A percentile compares a stretch with the other conserved stretches of the same genome.
Conservation (phyloP, 2,329 filamentous ascomycete species). For the Alternaria hordeiaustralica region DNA sequence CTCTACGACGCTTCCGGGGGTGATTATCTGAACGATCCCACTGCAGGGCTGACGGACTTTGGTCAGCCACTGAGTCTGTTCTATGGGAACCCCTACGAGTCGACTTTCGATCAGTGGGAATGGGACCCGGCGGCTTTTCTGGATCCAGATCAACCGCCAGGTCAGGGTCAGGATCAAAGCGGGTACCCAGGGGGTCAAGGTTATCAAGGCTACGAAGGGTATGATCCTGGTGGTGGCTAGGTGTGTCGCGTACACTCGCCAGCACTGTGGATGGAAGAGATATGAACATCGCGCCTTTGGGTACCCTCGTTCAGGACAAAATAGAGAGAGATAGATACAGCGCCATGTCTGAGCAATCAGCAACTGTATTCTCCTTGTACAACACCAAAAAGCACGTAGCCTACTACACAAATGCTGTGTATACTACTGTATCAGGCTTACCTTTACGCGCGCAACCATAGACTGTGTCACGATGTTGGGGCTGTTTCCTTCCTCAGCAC, state of each 20-base stretch:
- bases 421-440: background rate
- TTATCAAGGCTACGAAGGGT: background rate
- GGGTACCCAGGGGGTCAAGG: background rate
- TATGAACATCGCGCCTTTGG: background rate
- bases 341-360: background rate
- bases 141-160: background rate
- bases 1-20: background rate
- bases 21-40: background rate
- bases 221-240: background rate
- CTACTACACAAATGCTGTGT: background rate
- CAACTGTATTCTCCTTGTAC: background rate
- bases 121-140: conserved; percentile 3
- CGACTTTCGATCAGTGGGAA: conserved; percentile 16
- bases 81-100: conserved; percentile 19
- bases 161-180: background rate
- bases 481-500: background rate
- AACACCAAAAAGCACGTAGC: background rate
- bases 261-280: background rate
- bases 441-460: too few relatives aligned
- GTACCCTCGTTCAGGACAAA: background rate
- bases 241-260: background rate
- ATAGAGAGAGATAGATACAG: background rate
- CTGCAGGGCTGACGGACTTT: background rate
- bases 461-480: background rate
- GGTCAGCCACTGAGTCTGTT: conserved; percentile 7